phyloP scores from a whole-genome alignment of 129 eudicot species.

The Saussurea involucrata region DNA sequence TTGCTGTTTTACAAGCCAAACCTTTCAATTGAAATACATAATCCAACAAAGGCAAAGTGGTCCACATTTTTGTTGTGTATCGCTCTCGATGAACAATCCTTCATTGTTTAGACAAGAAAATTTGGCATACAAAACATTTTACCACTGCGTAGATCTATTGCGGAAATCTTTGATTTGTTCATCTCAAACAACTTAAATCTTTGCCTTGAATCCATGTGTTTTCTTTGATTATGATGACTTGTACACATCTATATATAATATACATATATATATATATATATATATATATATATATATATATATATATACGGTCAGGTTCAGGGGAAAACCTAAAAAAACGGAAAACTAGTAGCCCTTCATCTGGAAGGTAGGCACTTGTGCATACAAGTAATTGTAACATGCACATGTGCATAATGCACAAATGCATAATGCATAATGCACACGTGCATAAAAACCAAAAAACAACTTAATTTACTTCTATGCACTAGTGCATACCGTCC shows the following conservation, averaged over 20 bases:
- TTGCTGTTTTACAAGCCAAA: conserved; percentile 15
- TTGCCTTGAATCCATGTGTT: not conserved
- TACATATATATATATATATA: no score
- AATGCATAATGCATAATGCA: no score
- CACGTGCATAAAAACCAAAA: no score
- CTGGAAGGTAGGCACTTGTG: no score
- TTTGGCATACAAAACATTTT: not conserved
- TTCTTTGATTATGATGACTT: not conserved
- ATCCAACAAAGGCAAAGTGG: conserved; percentile 12
- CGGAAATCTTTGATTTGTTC: not conserved
- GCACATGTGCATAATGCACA: no score
- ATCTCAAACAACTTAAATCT: not conserved
- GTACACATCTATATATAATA: conserved; percentile 4
- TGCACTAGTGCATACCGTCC: no score
- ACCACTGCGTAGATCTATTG: not conserved
- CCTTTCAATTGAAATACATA: not conserved
- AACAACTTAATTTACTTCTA: no score
- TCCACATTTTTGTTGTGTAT: conserved; percentile 3
- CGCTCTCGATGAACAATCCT: not conserved
- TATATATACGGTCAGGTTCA: no score
- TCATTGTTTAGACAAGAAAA: not conserved
- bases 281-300: no score
- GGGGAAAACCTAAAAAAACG: no score
- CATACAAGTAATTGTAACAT: no score
- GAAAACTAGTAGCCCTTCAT: no score